Evolutionary conservation across 106 monocot genomes (phyloP).

Genomic region (Platanthera zijinensis): DNA sequence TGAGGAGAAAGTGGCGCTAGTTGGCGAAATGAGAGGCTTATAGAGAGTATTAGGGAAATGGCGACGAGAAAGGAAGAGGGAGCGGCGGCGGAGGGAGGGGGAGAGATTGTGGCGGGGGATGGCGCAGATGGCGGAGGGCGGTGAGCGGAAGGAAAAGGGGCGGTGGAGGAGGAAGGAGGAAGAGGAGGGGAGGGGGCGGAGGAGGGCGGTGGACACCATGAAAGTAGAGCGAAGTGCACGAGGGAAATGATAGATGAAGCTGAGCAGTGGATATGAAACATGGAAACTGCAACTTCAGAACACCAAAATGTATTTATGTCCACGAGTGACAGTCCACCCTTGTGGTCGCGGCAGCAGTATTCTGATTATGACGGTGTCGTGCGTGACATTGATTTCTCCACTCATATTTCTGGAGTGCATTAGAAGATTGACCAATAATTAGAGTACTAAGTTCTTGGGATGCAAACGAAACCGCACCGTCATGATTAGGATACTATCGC

Average conservation of each 20-base stretch:
- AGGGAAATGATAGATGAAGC: neutral
- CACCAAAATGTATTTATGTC: no score
- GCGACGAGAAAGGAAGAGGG: neutral
- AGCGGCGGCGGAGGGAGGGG: constrained; percentile 4
- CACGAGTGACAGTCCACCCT: no score
- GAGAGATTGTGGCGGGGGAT: constrained; percentile 7
- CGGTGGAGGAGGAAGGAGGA: constrained; percentile 4
- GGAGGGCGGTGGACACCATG: constrained; percentile 50
- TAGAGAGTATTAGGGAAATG: neutral
- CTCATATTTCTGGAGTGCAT: no score
- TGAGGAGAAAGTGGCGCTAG: constrained; percentile 5
- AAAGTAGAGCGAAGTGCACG: constrained; percentile 5
- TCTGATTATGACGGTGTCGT: no score
- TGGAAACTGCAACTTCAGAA: no score
- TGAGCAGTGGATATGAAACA: no score
- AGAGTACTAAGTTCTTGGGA: no score
- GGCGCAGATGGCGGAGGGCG: constrained; percentile 8
- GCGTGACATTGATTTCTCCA: no score
- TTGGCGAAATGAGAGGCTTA: neutral
- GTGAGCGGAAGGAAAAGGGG: neutral
- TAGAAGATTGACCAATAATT: no score
- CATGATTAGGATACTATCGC: no score
- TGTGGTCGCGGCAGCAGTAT: no score
- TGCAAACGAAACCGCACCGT: no score
- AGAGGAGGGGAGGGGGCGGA: constrained; percentile 18